These are phyloP conservation scores for Prunus davidiana DNA, from an alignment of 306 rosid species.

Conservation along the genomic window DNA sequence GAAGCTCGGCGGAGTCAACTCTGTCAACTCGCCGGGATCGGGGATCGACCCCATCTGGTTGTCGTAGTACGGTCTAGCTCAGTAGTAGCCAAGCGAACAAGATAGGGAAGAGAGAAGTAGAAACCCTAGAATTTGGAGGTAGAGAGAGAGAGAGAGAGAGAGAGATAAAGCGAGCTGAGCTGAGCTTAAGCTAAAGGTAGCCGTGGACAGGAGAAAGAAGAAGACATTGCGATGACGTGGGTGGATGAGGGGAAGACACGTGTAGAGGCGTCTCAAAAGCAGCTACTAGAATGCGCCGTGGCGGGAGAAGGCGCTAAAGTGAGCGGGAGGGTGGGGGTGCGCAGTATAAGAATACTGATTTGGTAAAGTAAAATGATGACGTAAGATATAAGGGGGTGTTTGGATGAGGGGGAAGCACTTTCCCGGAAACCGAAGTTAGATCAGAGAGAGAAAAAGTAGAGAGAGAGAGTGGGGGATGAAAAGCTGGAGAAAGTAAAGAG, in stretches of 20 bases:
- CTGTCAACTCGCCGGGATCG: conserved; percentile 97
- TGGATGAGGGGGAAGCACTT: conserved; percentile 37
- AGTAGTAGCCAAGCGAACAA: conserved; percentile 6
- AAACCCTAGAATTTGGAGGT: conserved; percentile 34
- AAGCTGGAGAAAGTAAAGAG: conserved; percentile 14
- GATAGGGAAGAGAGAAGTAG: conserved; percentile 22
- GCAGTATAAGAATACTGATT: conserved; percentile 15
- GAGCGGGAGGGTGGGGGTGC: conserved; percentile 12
- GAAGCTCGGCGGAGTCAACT: conserved; percentile 74
- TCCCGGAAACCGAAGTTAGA: conserved; percentile 71
- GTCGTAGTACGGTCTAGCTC: not conserved
- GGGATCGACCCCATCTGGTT: conserved; percentile 84
- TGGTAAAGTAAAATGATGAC: conserved; percentile 26
- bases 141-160: not conserved
- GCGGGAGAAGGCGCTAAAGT: conserved; percentile 3
- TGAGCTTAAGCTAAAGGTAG: not conserved
- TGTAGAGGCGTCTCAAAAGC: conserved; percentile 27
- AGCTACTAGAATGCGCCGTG: conserved; percentile 47
- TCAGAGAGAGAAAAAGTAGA: not conserved
- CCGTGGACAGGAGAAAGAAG: conserved; percentile 15
- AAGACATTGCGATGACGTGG: conserved; percentile 49
- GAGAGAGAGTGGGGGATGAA: not conserved
- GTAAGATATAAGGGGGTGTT: conserved; percentile 25
- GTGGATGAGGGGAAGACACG: conserved; percentile 38
- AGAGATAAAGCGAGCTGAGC: conserved; percentile 8